Evolutionary conservation across 768 basidiomycete species (phyloP), one percentile per base, ranked within the genome.

Genomic region (Leccinum broughii): DNA sequence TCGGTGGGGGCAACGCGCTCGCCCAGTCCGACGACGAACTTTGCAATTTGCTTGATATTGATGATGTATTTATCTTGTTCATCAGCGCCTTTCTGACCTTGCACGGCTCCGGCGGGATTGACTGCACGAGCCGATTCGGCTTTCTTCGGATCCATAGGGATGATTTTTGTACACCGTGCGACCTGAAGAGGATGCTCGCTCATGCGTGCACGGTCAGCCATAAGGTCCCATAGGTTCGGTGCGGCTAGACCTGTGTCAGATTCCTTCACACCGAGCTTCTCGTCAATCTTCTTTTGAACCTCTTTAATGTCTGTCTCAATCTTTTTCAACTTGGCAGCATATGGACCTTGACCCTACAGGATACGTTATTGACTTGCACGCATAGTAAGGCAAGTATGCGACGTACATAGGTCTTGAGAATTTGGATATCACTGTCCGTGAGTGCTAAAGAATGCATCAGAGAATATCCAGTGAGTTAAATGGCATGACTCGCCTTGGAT

Each of bases 11-110:
- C 93, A 2, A 99, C 95, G 46, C 94, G 89, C 66, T 99, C 97
- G 20, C 95, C 95, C 5, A 99, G 78, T 20, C 95, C 97, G 48
- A 99, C 97, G 10, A 99, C 97, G 72, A 98, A 98, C 77, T 99
- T 99, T 9, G 97, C 97, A 71, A 98, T 97, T 78, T 99, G 97
- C 75, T 98, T 97, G 77, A 99, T 95, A 73, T 96, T 97, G 76
- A 99, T 98, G 68, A 99, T 93, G 76, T 99, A 98, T 77, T 98
- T 95, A 78, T 98, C 96, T 70, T 96, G 94, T 73, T 98, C 97
- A 71, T 98, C 97, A 20, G 96, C 97, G 64, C 95, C 95, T 75
- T 96, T 97, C 78, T 93, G 89, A 4, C 94, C 91, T 75, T 93
- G 90, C 4, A 80, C 73, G 10, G 87, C 90, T 58, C 92, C 91